These are phyloP conservation scores for Kuraishia borneana DNA, from an alignment of 805 yeast species.

Conservation along the genomic window DNA sequence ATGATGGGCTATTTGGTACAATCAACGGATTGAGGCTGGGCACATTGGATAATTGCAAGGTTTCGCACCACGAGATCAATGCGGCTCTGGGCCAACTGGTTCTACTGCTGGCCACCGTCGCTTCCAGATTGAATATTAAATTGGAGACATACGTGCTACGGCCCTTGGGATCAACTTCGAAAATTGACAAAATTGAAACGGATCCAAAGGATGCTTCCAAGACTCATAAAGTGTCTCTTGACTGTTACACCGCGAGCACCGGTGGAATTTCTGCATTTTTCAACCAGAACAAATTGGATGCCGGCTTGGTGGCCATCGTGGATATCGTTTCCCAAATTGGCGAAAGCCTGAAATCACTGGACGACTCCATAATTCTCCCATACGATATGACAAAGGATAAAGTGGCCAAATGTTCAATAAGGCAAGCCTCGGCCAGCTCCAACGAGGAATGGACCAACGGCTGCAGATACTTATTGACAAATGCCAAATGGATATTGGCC, in stretches of 20 bases:
- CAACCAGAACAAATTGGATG: conserved; percentile 68
- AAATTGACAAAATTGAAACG: conserved; percentile 45
- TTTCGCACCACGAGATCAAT: conserved; percentile 86
- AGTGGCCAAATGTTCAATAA: conserved; percentile 70
- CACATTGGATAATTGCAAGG: conserved; percentile 39
- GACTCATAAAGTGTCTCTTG: conserved; percentile 28
- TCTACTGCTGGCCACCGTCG: conserved; percentile 54
- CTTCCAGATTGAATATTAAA: conserved; percentile 41
- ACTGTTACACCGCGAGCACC: conserved; percentile 60
- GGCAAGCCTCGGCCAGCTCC: conserved; percentile 48
- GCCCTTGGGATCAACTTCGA: conserved; percentile 81
- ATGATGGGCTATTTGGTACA: conserved; percentile 76
- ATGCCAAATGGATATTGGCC: conserved; percentile 77
- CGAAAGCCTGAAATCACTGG: conserved; percentile 27
- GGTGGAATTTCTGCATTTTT: conserved; percentile 60
- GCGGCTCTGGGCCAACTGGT: conserved; percentile 86
- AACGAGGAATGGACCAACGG: conserved; percentile 86
- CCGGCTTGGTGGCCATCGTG: conserved; percentile 69
- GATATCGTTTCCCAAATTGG: conserved; percentile 49
- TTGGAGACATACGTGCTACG: conserved; percentile 51
- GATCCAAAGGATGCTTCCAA: conserved; percentile 24
- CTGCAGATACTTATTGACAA: conserved; percentile 69
- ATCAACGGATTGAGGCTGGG: conserved; percentile 86
- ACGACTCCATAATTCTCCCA: conserved; percentile 55
- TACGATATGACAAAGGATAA: conserved; percentile 59